Base-by-base conservation (phyloP, 805 yeast species). In the Candida takata region DNA sequence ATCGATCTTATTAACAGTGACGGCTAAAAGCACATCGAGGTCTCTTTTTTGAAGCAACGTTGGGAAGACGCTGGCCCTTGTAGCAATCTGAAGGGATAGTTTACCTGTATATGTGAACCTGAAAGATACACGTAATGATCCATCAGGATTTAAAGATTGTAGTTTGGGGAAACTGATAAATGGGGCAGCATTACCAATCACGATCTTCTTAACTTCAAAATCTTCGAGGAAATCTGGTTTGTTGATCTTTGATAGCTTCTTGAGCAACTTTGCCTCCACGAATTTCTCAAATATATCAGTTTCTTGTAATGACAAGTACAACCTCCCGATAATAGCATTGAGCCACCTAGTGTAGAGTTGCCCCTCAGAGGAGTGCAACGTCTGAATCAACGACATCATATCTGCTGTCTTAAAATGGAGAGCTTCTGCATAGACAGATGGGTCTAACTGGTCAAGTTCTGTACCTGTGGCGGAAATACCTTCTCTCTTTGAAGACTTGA, bases 221-320 rank as follows among this genome's bases (percentile, higher is more conserved):
- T 84, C 90, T 48, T 86, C 95, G 30, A 92, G 59, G 49, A 87
- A 88, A 1, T 87, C 92, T 2, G 97, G 97, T 27, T 77, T 78
- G 50, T 85, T 83, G 36, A 87, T 78, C 51, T 87, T 79, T 30
- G 78, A 72, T 29, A 92, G 62, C 57, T 87, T 87, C 47, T 77
- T 77, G 41, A 76, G 72, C 18, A 92, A 69, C 51, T 72, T 80
- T 3, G 63, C 60, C 33, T 72, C 67, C 29, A 88, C 64, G 33
- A 67, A 70, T 33, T 69, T 64, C 34, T 79, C 78, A 48, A 87
- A 69, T 11, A 67, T 64, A 10, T 74, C 76, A 0, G 97, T 87
- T 33, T 76, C 69, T 48, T 87, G 86, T 6, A 84, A 59, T 0
- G 86, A 72, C 27, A 92, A 61, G 51, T 88, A 92, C 10, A 90